phyloP scores from a whole-genome alignment of 495 filamentous ascomycete species.

The Xylaria sp. region DNA sequence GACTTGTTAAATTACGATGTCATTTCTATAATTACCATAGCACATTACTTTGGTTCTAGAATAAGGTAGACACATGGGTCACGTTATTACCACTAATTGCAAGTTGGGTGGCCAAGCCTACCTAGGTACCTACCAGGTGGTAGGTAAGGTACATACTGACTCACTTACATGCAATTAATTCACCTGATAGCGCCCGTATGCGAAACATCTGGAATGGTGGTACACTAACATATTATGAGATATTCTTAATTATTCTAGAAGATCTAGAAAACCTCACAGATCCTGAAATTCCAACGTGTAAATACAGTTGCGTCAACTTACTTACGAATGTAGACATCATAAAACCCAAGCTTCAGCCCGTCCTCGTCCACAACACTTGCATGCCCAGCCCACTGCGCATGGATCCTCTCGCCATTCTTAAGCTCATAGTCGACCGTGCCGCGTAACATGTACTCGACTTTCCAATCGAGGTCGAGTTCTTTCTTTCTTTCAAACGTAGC shows the following conservation, averaged over 20 bases:
- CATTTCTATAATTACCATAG: slow-evolving; percentile 9
- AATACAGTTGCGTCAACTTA: slow-evolving; percentile 1
- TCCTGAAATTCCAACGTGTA: not conserved
- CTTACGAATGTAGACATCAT: slow-evolving; percentile 41
- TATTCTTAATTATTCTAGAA: no score
- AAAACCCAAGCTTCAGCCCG: slow-evolving; percentile 35
- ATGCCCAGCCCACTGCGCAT: slow-evolving; percentile 36
- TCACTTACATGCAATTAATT: not conserved
- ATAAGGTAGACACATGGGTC: not conserved
- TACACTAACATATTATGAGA: not conserved
- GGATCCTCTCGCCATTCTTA: slow-evolving; percentile 28
- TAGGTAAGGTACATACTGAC: no score
- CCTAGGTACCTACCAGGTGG: no score
- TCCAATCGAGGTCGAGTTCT: not conserved
- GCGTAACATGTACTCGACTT: slow-evolving; percentile 44
- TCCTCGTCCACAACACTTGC: slow-evolving; percentile 25
- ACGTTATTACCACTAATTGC: not conserved
- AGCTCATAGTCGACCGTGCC: slow-evolving; percentile 37
- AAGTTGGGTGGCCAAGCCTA: not conserved
- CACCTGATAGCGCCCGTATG: not conserved
- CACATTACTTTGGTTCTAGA: not conserved
- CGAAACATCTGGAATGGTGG: not conserved
- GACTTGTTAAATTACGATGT: slow-evolving; percentile 6
- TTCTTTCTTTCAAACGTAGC: slow-evolving; percentile 27
- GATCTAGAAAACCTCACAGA: not conserved